Evolutionary conservation across 1,284 basidiomycete species (phyloP), one percentile per base, ranked within the genome.

Genomic region (Tilletia walkeri): DNA sequence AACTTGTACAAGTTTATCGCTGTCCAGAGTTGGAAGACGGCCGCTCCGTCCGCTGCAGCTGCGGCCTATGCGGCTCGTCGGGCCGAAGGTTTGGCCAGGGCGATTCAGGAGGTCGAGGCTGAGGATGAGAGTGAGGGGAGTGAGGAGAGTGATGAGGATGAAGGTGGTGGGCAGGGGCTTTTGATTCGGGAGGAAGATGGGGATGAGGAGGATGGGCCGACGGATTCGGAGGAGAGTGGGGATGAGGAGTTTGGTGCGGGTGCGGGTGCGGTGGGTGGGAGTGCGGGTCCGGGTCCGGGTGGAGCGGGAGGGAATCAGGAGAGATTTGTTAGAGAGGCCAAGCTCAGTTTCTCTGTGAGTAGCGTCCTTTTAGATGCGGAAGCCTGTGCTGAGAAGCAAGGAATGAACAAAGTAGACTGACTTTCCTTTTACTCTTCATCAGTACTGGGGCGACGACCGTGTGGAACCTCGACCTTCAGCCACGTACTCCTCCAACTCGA

Each of bases 1-100:
- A 80, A 80, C 65, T 59, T 80, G 47, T 80, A 80, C 75, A 78
- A 75, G 47, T 80, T 80, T 30, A 36, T 80, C 48, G 72, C 69
- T 4, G 76, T 79, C 4, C 72, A 73, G 0, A 73, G 74, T 7
- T 80, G 78, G 76, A 72, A 70, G 12, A 74, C 24, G 12, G 36
- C 56, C 12, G 24, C 36, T 9, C 56, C 56, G n/a, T 50, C 38
- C 39, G 45, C 49, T 4, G 45, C 66, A 14, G 45, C 66, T 24
- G 54, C 66, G 12, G 56, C 56, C 1, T n/a, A 68, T 20, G 75
- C 72, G 5, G 69, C 71, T 45, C 50, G 50, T 2, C 70, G 56
- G 7, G 39, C 65, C 10, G 41, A 53, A 30, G 61, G 65, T 2
- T 30, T 61, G 20, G 56, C 56, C n/a, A 30, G 34, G 20, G 56